Conservation (phyloP, 495 filamentous ascomycete genomes). For the Penicillium nucicola region DNA sequence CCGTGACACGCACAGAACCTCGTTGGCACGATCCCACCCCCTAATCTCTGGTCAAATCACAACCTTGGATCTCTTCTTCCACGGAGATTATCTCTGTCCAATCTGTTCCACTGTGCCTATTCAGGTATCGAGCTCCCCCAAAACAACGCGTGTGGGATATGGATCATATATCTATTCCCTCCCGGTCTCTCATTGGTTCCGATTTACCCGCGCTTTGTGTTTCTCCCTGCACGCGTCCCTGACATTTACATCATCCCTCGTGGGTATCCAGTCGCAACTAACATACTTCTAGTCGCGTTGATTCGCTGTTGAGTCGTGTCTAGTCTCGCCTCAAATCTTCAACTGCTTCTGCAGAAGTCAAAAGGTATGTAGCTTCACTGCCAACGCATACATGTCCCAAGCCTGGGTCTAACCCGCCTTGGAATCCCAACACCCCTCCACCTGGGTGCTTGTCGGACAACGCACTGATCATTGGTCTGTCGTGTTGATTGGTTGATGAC, state of each 20-base stretch:
- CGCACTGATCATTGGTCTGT: conserved; percentile 26
- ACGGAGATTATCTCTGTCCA: conserved; percentile 15
- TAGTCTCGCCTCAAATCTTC: conserved; percentile 18
- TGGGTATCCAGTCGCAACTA: conserved; percentile 11
- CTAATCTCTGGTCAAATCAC: conserved; percentile 30
- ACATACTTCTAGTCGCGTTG: conserved; percentile 15
- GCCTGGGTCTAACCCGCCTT: conserved; percentile 33
- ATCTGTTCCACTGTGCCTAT: conserved; percentile 1
- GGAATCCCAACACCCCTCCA: conserved; percentile 19
- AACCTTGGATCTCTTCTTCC: conserved; percentile 20
- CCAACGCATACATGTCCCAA: conserved; percentile 49
- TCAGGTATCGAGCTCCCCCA: conserved; percentile 21
- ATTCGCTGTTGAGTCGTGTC: conserved; percentile 12
- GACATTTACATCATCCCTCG: conserved; percentile 20
- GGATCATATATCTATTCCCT: too few species aligned
- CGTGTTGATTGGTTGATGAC: conserved; percentile 13
- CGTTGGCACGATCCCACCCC: conserved; percentile 27
- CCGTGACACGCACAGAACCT: conserved; percentile 30
- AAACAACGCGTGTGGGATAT: conserved; percentile 20
- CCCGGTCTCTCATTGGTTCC: conserved; percentile 13
- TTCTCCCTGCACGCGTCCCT: conserved; percentile 30
- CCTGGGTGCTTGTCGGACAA: conserved; percentile 20
- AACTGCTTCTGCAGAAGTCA: conserved; percentile 28
- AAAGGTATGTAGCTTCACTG: conserved; percentile 49
- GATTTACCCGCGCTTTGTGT: conserved; percentile 15